These are phyloP conservation scores for Saccharomycopsis sp. DNA, from an alignment of 805 yeast species.

Conservation along the genomic window DNA sequence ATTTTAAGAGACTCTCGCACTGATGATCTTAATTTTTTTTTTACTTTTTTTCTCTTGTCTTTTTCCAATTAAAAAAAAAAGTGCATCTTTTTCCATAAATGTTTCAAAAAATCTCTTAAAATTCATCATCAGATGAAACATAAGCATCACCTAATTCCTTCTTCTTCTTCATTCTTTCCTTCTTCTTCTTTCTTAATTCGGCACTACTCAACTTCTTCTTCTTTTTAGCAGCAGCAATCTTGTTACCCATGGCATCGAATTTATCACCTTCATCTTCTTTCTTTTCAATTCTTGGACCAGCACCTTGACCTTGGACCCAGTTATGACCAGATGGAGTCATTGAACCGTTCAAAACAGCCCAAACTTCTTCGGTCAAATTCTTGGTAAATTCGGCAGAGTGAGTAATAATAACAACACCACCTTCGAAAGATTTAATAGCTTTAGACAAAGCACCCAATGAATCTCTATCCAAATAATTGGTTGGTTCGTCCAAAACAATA, in stretches of 20 bases:
- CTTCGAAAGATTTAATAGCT: slow-evolving; percentile 97
- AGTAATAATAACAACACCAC: slow-evolving; percentile 99
- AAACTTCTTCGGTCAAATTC: slow-evolving; percentile 98
- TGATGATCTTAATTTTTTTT: neutral
- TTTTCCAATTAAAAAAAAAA: too few species aligned
- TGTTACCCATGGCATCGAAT: slow-evolving; percentile 99
- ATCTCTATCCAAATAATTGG: slow-evolving; percentile 98
- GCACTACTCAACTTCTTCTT: slow-evolving; percentile 97
- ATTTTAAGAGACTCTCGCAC: neutral
- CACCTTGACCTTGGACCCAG: slow-evolving; percentile 99
- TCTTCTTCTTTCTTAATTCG: slow-evolving; percentile 99
- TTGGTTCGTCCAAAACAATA: slow-evolving; percentile 99
- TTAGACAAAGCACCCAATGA: slow-evolving; percentile 98
- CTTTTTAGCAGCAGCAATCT: slow-evolving; percentile 94
- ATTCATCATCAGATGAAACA: slow-evolving; percentile 93
- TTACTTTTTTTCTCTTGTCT: neutral
- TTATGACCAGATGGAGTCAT: slow-evolving; percentile 99
- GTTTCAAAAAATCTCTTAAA: slow-evolving; percentile 40
- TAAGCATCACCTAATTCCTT: slow-evolving; percentile 99
- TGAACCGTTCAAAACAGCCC: slow-evolving; percentile 97
- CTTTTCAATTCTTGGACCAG: slow-evolving; percentile 99
- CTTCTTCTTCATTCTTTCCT: slow-evolving; percentile 99
- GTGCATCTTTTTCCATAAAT: too few species aligned
- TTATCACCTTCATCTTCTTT: slow-evolving; percentile 95
- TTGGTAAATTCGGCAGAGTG: slow-evolving; percentile 99